Percentiles rank a stretch among this genome's conserved stretches.
Conservation (phyloP, 495 filamentous ascomycete genomes). For the Halenospora varia region DNA sequence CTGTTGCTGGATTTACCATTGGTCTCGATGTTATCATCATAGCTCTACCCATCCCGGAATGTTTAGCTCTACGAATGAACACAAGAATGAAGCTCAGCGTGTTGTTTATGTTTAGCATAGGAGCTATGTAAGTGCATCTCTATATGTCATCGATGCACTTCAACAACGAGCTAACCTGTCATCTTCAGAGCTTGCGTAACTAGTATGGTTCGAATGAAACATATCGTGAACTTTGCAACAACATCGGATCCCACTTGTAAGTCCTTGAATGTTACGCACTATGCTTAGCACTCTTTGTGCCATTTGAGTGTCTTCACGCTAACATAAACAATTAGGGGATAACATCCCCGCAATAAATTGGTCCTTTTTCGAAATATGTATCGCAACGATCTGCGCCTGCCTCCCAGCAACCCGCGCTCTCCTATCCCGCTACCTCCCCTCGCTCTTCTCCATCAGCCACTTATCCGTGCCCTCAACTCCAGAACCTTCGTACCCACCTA, state of each 20-base stretch:
- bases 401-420: slow-evolving; percentile 1
- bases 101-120: slow-evolving; percentile 39
- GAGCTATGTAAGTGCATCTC: slow-evolving; percentile 32
- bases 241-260: slow-evolving; percentile 2
- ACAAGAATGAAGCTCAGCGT: slow-evolving; percentile 30
- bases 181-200: neutral
- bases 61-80: slow-evolving; percentile 29
- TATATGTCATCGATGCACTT: neutral
- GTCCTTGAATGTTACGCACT: neutral
- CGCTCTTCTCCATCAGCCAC: neutral
- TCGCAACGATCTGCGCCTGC: slow-evolving; percentile 7
- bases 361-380: neutral
- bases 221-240: neutral
- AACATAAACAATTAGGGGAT: neutral
- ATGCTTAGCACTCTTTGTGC: neutral
- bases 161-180: neutral
- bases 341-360: neutral
- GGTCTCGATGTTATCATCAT: slow-evolving; percentile 35
- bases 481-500: neutral
- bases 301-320: neutral
- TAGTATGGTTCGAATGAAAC: neutral
- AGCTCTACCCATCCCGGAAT: slow-evolving; percentile 32
- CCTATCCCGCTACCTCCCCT: neutral
- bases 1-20: slow-evolving; percentile 32
- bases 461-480: neutral